Base-by-base conservation (phyloP, 768 basidiomycete genomes). In the Rickenella mellea region DNA sequence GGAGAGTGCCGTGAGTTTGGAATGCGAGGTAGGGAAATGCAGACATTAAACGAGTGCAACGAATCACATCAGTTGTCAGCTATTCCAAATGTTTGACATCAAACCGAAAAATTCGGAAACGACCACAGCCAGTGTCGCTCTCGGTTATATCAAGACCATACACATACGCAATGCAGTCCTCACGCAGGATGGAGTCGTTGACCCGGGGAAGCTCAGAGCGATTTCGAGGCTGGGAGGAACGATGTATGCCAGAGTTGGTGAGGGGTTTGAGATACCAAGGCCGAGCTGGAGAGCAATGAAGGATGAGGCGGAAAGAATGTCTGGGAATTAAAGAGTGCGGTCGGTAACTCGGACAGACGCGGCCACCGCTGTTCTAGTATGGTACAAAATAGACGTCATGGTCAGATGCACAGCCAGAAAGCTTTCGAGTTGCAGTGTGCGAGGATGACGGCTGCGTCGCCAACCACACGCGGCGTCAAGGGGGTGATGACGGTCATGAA, bases 1-100 rank as follows among this genome's bases (percentile, higher is more conserved):
- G 48, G 76, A 80, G 55, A 78, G 77, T 53, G 68, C 73, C 11
- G 65, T 78, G 25, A 68, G 69, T 41, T 61, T 81, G 49, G 80
- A 80, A 62, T 80, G 80, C 62, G 68, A 73, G 65, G 76, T 75
- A 53, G 29, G 65, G 29, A 61, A 67, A 52, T 53, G 31, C 33
- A 33, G n/a, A 47, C 22, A 37, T 45, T 48, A 30, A 49, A 28
- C 45, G 27, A 20, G 36, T 26, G 14, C 9, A 43, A 28, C 30
- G 17, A 28, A 28, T 5, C 24, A 19, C 6, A 22, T 12, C 27
- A 39, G 31, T 47, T 33, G 40, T 43, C 43, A 77, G 75, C 59
- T 77, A 28, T 70, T 71, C 55, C 65, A 70, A 49, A 63, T 58
- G 39, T 63, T 73, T 43, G 73, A 78, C 44, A 70, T 78, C 35